Evolutionary conservation across 768 basidiomycete genomes (phyloP).

Genomic region (Omphalotus guepiniiformis): DNA sequence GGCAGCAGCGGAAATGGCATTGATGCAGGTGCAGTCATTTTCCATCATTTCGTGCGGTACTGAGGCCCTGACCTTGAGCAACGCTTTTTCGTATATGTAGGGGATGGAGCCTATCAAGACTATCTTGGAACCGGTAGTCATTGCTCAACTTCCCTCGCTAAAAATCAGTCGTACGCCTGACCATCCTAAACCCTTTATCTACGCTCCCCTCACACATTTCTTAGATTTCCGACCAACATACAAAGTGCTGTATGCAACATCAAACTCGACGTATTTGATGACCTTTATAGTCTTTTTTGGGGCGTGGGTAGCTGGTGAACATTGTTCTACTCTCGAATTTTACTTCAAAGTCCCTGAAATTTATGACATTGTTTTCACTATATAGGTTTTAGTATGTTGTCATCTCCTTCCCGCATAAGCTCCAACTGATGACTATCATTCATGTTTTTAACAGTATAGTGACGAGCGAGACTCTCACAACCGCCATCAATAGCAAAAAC

Average conservation of each 20-base stretch:
- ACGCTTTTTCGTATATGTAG: background rate
- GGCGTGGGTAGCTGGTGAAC: constrained; percentile 17
- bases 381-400: constrained; percentile 4
- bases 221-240: constrained; percentile 19
- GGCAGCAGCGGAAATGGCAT: constrained; percentile 10
- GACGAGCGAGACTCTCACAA: constrained; percentile 15
- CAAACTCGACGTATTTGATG: constrained; percentile 17
- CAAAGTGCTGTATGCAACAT: constrained; percentile 19
- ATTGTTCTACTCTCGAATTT: background rate
- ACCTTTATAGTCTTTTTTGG: constrained; percentile 18
- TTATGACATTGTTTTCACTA: background rate
- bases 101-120: constrained; percentile 8
- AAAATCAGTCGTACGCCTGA: constrained; percentile 17
- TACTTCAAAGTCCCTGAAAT: no score
- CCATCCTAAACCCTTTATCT: background rate
- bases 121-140: constrained; percentile 9
- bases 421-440: background rate
- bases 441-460: constrained; percentile 13
- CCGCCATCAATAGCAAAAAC: constrained; percentile 15
- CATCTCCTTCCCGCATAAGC: background rate
- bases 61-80: no score
- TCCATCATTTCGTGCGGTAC: background rate
- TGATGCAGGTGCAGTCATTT: constrained; percentile 10
- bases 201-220: background rate
- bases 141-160: constrained; percentile 15